These are phyloP conservation scores for Trebouxia sp. DNA, from an alignment of 139 green algal genomes.

Conservation along the genomic window DNA sequence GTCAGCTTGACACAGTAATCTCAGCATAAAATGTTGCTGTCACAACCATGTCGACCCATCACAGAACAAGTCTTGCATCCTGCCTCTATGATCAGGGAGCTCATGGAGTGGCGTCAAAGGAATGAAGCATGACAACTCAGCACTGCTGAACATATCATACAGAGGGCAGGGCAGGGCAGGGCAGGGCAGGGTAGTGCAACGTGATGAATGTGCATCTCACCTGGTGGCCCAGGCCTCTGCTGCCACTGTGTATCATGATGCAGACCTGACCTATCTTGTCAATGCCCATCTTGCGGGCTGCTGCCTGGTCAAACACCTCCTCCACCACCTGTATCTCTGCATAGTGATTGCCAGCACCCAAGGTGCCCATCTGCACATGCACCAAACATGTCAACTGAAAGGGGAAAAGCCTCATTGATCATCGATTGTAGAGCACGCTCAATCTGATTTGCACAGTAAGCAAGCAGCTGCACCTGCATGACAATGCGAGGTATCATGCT, in stretches of 20 bases:
- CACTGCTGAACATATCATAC: not conserved
- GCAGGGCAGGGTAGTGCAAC: not conserved
- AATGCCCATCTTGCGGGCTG: slow-evolving; percentile 82
- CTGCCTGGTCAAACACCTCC: slow-evolving; percentile 82
- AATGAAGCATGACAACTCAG: too few species aligned
- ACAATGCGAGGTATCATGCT: too few species aligned
- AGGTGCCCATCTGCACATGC: slow-evolving; percentile 81
- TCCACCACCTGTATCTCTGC: slow-evolving; percentile 91
- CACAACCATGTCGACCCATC: too few species aligned
- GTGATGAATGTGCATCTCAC: not conserved
- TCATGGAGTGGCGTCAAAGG: too few species aligned
- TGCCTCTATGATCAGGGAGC: too few species aligned
- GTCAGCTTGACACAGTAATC: too few species aligned
- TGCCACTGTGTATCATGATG: slow-evolving; percentile 90
- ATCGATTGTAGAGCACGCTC: too few species aligned
- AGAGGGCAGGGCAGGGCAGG: not conserved
- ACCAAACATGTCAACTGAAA: not conserved
- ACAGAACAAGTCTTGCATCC: too few species aligned
- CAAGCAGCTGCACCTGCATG: too few species aligned
- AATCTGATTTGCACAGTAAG: too few species aligned
- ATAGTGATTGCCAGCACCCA: slow-evolving; percentile 94
- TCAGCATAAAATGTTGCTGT: too few species aligned
- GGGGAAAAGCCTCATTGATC: too few species aligned
- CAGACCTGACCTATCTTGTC: slow-evolving; percentile 69
- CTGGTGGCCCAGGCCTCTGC: slow-evolving; percentile 85